phyloP scores from a whole-genome alignment of 1,139 yeast genomes.

The Suhomyces atakaporum region DNA sequence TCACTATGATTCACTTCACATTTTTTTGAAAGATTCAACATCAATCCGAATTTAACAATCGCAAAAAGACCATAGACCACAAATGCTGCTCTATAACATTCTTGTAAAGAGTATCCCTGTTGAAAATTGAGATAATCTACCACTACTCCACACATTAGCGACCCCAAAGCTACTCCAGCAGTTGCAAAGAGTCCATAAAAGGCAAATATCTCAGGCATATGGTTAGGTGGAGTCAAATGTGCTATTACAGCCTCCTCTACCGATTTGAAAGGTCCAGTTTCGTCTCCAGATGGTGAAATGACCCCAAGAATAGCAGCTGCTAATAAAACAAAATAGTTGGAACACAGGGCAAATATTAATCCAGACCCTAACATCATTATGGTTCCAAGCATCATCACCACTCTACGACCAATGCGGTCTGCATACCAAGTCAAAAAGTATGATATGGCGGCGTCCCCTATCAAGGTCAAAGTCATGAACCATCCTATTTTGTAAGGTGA shows the following conservation, averaged over 20 bases:
- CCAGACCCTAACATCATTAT: conserved; percentile 75
- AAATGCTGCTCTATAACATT: conserved; percentile 62
- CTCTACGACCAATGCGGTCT: conserved; percentile 70
- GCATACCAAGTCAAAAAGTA: conserved; percentile 78
- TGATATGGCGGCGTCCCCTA: conserved; percentile 79
- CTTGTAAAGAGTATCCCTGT: conserved; percentile 32
- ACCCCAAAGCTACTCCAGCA: conserved; percentile 75
- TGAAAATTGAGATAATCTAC: conserved; percentile 45
- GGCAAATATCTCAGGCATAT: conserved; percentile 76
- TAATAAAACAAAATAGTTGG: conserved; percentile 57
- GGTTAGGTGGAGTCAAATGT: conserved; percentile 66
- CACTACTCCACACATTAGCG: conserved; percentile 62
- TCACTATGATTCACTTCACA: conserved; percentile 44
- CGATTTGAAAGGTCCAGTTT: conserved; percentile 89
- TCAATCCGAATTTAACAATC: conserved; percentile 50
- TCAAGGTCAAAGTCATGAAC: conserved; percentile 79
- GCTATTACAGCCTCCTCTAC: conserved; percentile 88
- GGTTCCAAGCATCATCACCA: conserved; percentile 66
- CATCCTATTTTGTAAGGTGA: conserved; percentile 65
- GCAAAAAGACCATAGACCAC: conserved; percentile 60
- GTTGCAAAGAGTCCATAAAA: conserved; percentile 68
- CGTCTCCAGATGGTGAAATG: conserved; percentile 89
- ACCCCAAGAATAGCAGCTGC: conserved; percentile 61
- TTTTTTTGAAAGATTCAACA: conserved; percentile 53
- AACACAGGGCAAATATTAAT: conserved; percentile 52